Percentiles rank a stretch among this genome's conserved stretches.
Evolutionary conservation across 2,329 filamentous ascomycete species (phyloP).

Genomic region (Tolypocladium paradoxum): DNA sequence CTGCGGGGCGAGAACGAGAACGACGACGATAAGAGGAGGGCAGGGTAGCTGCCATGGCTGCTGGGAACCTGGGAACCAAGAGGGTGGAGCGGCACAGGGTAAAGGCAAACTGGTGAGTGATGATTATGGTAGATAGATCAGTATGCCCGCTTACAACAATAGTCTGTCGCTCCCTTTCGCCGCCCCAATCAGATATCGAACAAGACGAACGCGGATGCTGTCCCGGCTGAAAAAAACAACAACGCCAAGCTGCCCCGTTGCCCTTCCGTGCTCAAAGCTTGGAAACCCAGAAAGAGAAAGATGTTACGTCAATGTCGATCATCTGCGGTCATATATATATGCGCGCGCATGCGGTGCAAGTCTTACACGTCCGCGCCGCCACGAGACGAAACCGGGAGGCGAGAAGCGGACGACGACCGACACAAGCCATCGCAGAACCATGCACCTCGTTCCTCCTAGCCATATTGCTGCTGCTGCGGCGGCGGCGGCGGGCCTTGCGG

Average conservation of each 20-base stretch:
- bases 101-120: background rate
- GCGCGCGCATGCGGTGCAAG: background rate
- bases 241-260: background rate
- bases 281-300: background rate
- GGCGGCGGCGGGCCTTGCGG: slow-evolving; percentile 11
- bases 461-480: slow-evolving; percentile 17
- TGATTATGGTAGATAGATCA: background rate
- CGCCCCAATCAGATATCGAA: background rate
- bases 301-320: background rate
- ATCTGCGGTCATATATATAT: background rate
- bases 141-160: background rate
- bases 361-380: background rate
- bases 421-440: background rate
- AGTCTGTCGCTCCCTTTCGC: background rate
- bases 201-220: background rate
- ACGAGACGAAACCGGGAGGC: background rate
- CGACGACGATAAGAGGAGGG: background rate
- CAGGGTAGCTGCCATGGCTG: background rate
- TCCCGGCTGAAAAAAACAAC: background rate
- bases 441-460: slow-evolving; percentile 6
- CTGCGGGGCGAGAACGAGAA: background rate
- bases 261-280: background rate
- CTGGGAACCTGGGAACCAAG: background rate
- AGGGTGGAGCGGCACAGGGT: background rate
- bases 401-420: background rate